phyloP scores from a whole-genome alignment of 1,284 basidiomycete genomes.

The Albatrellus sp. region DNA sequence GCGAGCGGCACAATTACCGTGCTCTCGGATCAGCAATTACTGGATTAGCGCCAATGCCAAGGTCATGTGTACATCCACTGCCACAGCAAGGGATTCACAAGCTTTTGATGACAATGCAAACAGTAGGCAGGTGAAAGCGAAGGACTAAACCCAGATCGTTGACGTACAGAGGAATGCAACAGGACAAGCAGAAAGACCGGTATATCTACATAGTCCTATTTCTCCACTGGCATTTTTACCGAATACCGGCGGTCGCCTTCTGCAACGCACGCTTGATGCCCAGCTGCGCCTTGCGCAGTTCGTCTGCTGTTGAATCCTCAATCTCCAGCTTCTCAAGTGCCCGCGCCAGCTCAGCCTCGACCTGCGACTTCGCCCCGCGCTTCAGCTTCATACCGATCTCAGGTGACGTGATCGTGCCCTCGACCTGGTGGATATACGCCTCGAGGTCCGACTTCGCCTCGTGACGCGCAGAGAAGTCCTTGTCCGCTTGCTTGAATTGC shows the following conservation, averaged over 20 bases:
- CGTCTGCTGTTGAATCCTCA: slow-evolving; percentile 83
- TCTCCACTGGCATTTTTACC: slow-evolving; percentile 29
- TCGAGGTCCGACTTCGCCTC: slow-evolving; percentile 96
- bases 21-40: not conserved
- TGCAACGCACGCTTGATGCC: slow-evolving; percentile 90
- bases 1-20: not conserved
- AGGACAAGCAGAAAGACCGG: slow-evolving; percentile 4
- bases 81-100: not conserved
- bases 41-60: not conserved
- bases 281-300: slow-evolving; percentile 88
- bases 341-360: slow-evolving; percentile 92
- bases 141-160: not conserved
- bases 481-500: slow-evolving; percentile 92
- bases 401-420: slow-evolving; percentile 85
- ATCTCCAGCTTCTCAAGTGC: slow-evolving; percentile 95
- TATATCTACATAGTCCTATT: not conserved
- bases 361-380: slow-evolving; percentile 84
- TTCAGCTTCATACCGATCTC: slow-evolving; percentile 97
- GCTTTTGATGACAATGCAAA: no score
- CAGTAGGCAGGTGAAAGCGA: slow-evolving; percentile 7
- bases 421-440: slow-evolving; percentile 90
- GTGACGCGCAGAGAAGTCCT: slow-evolving; percentile 91
- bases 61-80: not conserved
- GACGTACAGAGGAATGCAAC: slow-evolving; percentile 4
- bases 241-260: slow-evolving; percentile 84